A percentile compares a stretch with the other conserved stretches of the same genome.
phyloP scores from a whole-genome alignment of 2,329 filamentous ascomycete genomes.

The Calycina herbarum region DNA sequence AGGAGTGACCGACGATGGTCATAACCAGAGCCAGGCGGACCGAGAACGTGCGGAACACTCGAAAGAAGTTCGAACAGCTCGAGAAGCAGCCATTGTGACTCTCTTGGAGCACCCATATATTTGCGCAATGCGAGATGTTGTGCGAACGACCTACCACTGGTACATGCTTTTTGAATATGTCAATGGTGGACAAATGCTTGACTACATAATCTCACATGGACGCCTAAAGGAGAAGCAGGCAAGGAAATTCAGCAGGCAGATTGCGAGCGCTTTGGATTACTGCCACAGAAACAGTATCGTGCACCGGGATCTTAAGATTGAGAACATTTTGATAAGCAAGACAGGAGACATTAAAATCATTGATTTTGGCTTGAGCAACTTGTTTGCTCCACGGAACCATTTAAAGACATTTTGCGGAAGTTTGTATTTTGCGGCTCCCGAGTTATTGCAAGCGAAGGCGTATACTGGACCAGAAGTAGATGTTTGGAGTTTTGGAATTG shows the following conservation, averaged over 20 bases:
- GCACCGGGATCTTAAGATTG: slow-evolving; percentile 95
- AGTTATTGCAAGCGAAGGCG: slow-evolving; percentile 87
- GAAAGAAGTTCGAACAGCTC: slow-evolving; percentile 91
- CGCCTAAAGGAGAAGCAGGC: slow-evolving; percentile 98
- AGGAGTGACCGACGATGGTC: slow-evolving; percentile 77
- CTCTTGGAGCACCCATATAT: slow-evolving; percentile 94
- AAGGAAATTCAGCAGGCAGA: slow-evolving; percentile 95
- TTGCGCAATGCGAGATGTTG: slow-evolving; percentile 91
- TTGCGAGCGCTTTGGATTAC: slow-evolving; percentile 94
- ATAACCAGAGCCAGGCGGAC: slow-evolving; percentile 66
- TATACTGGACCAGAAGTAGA: slow-evolving; percentile 98
- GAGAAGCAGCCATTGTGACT: slow-evolving; percentile 94
- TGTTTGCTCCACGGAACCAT: slow-evolving; percentile 81
- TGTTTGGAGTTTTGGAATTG: slow-evolving; percentile 98
- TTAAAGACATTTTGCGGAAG: slow-evolving; percentile 98
- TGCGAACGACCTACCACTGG: slow-evolving; percentile 97
- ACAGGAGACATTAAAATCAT: slow-evolving; percentile 99
- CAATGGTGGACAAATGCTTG: slow-evolving; percentile 98
- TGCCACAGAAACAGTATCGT: slow-evolving; percentile 98
- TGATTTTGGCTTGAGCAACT: slow-evolving; percentile 95
- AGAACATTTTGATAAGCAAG: slow-evolving; percentile 99
- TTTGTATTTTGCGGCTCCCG: slow-evolving; percentile 95
- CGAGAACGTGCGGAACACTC: slow-evolving; percentile 92
- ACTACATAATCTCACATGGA: slow-evolving; percentile 98
- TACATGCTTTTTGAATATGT: slow-evolving; percentile 99